These are phyloP conservation scores for Leccinum rimulosum DNA, from an alignment of 768 basidiomycete species.

Conservation along the genomic window DNA sequence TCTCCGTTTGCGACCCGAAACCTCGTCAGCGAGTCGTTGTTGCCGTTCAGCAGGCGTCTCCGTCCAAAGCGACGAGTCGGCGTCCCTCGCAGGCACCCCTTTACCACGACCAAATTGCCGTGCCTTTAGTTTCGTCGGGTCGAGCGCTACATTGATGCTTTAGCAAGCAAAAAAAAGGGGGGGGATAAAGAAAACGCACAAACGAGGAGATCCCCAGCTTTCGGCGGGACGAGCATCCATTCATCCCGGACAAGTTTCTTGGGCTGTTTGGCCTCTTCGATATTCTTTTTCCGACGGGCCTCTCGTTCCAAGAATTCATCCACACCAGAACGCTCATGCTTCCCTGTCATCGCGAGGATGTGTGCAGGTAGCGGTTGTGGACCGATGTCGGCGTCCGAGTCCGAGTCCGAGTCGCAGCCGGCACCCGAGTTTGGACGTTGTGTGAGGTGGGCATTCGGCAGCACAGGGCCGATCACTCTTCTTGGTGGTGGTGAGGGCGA, in stretches of 20 bases:
- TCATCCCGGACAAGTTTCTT: slow-evolving; percentile 83
- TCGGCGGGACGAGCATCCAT: slow-evolving; percentile 98
- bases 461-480: slow-evolving; percentile 51
- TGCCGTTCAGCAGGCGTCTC: slow-evolving; percentile 94
- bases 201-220: slow-evolving; percentile 71
- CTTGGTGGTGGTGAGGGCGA: slow-evolving; percentile 20
- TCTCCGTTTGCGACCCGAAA: slow-evolving; percentile 84
- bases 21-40: slow-evolving; percentile 90
- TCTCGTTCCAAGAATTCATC: slow-evolving; percentile 84
- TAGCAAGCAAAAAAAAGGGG: not conserved
- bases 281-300: slow-evolving; percentile 65
- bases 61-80: slow-evolving; percentile 84
- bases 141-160: slow-evolving; percentile 55
- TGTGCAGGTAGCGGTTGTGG: slow-evolving; percentile 68
- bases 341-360: slow-evolving; percentile 24
- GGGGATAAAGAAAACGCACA: slow-evolving; percentile 48
- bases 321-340: slow-evolving; percentile 59
- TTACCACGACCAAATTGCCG: slow-evolving; percentile 73
- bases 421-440: slow-evolving; percentile 20
- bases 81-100: slow-evolving; percentile 37
- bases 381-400: slow-evolving; percentile 79
- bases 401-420: slow-evolving; percentile 62
- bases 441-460: slow-evolving; percentile 41
- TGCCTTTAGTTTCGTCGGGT: slow-evolving; percentile 79
- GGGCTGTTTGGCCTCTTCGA: slow-evolving; percentile 78